These are phyloP conservation scores for Dendryphion nanum DNA, from an alignment of 2,329 filamentous ascomycete species.

Conservation along the genomic window DNA sequence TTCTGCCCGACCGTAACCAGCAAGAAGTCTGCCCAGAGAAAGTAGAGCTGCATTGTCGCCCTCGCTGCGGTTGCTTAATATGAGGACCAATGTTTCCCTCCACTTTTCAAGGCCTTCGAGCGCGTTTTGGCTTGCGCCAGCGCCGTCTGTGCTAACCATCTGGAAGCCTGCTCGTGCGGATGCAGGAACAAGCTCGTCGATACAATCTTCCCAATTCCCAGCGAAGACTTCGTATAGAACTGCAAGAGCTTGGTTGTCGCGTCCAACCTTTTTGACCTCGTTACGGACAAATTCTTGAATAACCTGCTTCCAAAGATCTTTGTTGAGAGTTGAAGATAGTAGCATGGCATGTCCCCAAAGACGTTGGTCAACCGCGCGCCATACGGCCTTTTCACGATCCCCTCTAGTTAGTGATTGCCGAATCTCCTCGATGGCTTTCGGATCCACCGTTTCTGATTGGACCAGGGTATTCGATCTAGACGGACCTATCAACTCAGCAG, in stretches of 20 bases:
- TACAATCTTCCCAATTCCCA: constrained; percentile 89
- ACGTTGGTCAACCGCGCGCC: constrained; percentile 88
- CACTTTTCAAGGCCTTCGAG: constrained; percentile 88
- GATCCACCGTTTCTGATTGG: constrained; percentile 66
- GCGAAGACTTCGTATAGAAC: constrained; percentile 92
- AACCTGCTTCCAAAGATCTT: constrained; percentile 81
- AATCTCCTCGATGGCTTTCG: constrained; percentile 67
- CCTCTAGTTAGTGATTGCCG: constrained; percentile 73
- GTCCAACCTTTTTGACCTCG: constrained; percentile 80
- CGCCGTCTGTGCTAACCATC: constrained; percentile 70
- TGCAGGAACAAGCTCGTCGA: constrained; percentile 91
- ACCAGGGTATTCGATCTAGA: constrained; percentile 31
- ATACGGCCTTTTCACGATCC: constrained; percentile 86
- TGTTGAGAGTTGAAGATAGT: constrained; percentile 76
- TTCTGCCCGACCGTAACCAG: constrained; percentile 82
- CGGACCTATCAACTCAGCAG: constrained; percentile 37
- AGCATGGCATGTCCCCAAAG: constrained; percentile 97
- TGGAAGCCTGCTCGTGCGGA: constrained; percentile 91
- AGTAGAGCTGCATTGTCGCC: constrained; percentile 76
- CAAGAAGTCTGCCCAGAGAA: constrained; percentile 77
- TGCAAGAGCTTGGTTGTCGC: constrained; percentile 82
- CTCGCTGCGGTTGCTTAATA: constrained; percentile 82
- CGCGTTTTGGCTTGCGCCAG: constrained; percentile 65
- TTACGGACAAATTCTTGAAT: constrained; percentile 93
- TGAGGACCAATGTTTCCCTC: constrained; percentile 82